These are phyloP conservation scores for Syzygium aqueum DNA, from an alignment of 345 rosid genomes.

Conservation along the genomic window DNA sequence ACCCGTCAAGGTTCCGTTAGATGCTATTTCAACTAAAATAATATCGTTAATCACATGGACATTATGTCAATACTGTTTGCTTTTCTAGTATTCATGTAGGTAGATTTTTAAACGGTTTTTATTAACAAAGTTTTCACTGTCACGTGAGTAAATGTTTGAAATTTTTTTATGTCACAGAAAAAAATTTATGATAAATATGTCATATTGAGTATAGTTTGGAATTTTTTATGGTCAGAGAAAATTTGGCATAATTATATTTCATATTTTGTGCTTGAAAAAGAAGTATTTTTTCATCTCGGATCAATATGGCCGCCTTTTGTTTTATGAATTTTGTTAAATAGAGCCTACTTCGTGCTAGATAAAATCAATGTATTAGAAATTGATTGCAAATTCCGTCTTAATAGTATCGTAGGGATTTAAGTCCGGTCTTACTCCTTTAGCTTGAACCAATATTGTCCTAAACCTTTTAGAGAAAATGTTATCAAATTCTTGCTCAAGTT, in stretches of 20 bases:
- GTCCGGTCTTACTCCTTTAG: background rate
- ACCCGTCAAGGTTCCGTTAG: no score
- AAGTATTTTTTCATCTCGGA: background rate
- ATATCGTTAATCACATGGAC: no score
- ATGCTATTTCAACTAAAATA: no score
- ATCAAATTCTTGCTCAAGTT: background rate
- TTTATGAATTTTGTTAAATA: background rate
- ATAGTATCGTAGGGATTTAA: background rate
- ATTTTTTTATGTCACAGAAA: no score
- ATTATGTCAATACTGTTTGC: no score
- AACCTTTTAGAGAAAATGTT: background rate
- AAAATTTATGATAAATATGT: no score
- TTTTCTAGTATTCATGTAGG: no score
- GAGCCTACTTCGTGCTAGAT: background rate
- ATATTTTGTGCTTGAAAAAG: background rate
- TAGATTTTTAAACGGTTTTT: no score
- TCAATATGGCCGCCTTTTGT: background rate
- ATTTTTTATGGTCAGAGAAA: background rate
- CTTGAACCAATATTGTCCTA: background rate
- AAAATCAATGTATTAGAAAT: background rate
- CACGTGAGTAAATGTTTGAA: no score
- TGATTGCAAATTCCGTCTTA: background rate
- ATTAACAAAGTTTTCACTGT: no score
- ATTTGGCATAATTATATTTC: background rate
- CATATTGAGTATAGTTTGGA: no score